Percentiles rank a stretch among this genome's conserved stretches.
Conservation (phyloP, 2,329 filamentous ascomycete genomes). For the Neurospora sp. region DNA sequence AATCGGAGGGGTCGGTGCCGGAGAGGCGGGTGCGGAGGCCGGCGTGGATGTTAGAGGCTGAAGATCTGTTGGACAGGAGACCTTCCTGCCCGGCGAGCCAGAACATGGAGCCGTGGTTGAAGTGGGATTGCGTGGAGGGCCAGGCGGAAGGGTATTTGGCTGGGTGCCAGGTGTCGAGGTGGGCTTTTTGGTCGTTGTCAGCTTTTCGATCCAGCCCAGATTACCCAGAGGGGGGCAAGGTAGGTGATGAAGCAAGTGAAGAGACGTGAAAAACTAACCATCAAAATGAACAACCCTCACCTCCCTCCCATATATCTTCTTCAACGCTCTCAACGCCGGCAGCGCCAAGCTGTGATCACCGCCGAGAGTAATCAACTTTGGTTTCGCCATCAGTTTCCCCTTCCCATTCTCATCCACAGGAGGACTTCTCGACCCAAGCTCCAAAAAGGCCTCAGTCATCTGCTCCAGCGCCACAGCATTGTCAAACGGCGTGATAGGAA, state of each 20-base stretch:
- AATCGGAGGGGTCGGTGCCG: slow-evolving; percentile 54
- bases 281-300: slow-evolving; percentile 70
- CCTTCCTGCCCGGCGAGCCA: slow-evolving; percentile 78
- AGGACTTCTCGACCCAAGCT: slow-evolving; percentile 44
- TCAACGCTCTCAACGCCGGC: slow-evolving; percentile 57
- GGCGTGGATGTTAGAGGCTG: slow-evolving; percentile 67
- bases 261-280: slow-evolving; percentile 25
- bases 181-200: slow-evolving; percentile 25
- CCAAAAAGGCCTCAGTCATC: slow-evolving; percentile 72
- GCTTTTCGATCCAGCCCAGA: too few relatives aligned
- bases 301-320: slow-evolving; percentile 49
- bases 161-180: slow-evolving; percentile 81
- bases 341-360: slow-evolving; percentile 66
- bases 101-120: slow-evolving; percentile 89
- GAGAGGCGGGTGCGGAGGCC: slow-evolving; percentile 71
- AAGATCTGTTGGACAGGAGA: slow-evolving; percentile 61
- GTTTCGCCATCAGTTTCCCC: slow-evolving; percentile 18
- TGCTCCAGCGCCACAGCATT: slow-evolving; percentile 72
- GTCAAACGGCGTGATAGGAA: slow-evolving; percentile 79
- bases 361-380: slow-evolving; percentile 58
- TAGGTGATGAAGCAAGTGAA: too few relatives aligned
- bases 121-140: slow-evolving; percentile 58
- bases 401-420: not conserved
- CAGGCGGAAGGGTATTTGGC: slow-evolving; percentile 71
- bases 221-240: too few relatives aligned